Evolutionary conservation across 2,329 filamentous ascomycete species (phyloP), one percentile per base, ranked within the genome.

Genomic region (Gliomastix tumulicola): DNA sequence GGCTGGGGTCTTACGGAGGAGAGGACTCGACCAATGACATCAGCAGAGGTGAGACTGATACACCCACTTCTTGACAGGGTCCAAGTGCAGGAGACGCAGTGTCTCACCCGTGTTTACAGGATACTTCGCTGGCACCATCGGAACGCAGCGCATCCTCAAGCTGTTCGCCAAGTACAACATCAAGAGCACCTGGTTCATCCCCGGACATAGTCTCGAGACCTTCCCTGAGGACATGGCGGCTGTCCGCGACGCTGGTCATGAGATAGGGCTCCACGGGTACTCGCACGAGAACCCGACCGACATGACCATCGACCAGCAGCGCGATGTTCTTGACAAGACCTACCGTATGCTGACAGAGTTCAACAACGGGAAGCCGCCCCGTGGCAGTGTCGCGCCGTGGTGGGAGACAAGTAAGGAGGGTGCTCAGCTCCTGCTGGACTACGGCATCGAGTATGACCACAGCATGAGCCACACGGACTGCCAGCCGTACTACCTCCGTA

Each of bases 231-330:
- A 67, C 21, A 60, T 61, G 7, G 44, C 49, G 27, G 54, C 49
- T 13, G 66, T 71, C 34, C 41, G 64, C 8, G 58, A 61, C 13
- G 60, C 57, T 9, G 66, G 66, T 10, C 57, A 56, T 8, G 66
- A 71, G 42, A 62, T 71, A 85, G 66, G 71, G 12, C 66, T 76
- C 13, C 83, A 88, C 44, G 83, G 81, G 5, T 88, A 88, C 58
- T 78, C 72, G 0, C 82, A 88, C 49, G 83, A 88, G 52, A 87
- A 88, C 47, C 82, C 83, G 0, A 68, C 66, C 1, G 74, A 79
- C 39, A 85, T 88, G 82, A 82, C 71, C 0, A 54, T 84, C 2
- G 82, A 88, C 50, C 84, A 89, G 59, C 84, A 89, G 55, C 72
- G 71, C 12, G 82, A 84, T 39, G 79, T 89, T 13, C 69, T 90